A percentile compares a stretch with the other conserved stretches of the same genome.
Conservation (phyloP, 768 basidiomycete species). For the Fistulinella prunicolor region DNA sequence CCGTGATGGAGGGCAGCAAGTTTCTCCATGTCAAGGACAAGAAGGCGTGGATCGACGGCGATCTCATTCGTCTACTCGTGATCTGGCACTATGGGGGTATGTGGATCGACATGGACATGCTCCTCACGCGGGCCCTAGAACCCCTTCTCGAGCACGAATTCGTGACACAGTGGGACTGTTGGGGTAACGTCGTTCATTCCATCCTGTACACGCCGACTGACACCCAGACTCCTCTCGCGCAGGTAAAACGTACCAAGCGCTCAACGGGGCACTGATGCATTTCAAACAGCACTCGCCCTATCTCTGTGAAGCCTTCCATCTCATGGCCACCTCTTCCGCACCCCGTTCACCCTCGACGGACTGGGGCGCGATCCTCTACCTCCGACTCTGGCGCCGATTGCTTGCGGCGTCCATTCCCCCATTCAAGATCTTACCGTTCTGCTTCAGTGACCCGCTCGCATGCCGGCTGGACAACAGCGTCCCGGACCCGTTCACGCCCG, state of each 20-base stretch:
- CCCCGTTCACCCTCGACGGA: slow-evolving; percentile 82
- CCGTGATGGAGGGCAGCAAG: slow-evolving; percentile 63
- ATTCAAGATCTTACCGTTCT: slow-evolving; percentile 92
- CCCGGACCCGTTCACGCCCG: slow-evolving; percentile 81
- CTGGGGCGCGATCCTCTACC: slow-evolving; percentile 92
- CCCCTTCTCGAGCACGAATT: slow-evolving; percentile 93
- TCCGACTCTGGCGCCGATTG: slow-evolving; percentile 85
- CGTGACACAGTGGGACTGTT: slow-evolving; percentile 98
- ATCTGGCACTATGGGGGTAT: slow-evolving; percentile 89
- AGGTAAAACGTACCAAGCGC: slow-evolving; percentile 73
- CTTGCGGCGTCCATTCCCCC: slow-evolving; percentile 70
- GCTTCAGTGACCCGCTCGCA: slow-evolving; percentile 88
- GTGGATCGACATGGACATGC: slow-evolving; percentile 97
- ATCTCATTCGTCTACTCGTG: slow-evolving; percentile 82
- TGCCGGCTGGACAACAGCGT: slow-evolving; percentile 89
- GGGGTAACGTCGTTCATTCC: slow-evolving; percentile 52
- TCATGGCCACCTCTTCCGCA: slow-evolving; percentile 73
- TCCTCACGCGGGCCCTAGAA: slow-evolving; percentile 81
- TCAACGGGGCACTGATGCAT: slow-evolving; percentile 95
- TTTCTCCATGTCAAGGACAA: slow-evolving; percentile 63
- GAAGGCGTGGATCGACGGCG: slow-evolving; percentile 94
- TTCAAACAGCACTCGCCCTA: slow-evolving; percentile 90
- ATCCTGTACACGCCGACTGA: slow-evolving; percentile 2
- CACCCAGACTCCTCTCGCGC: not conserved
- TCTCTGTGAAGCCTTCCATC: slow-evolving; percentile 93